Percentiles rank a stretch among this genome's conserved stretches.
These are phyloP conservation scores for Penicillium sp. DNA, from an alignment of 2,329 filamentous ascomycete genomes.

Conservation along the genomic window DNA sequence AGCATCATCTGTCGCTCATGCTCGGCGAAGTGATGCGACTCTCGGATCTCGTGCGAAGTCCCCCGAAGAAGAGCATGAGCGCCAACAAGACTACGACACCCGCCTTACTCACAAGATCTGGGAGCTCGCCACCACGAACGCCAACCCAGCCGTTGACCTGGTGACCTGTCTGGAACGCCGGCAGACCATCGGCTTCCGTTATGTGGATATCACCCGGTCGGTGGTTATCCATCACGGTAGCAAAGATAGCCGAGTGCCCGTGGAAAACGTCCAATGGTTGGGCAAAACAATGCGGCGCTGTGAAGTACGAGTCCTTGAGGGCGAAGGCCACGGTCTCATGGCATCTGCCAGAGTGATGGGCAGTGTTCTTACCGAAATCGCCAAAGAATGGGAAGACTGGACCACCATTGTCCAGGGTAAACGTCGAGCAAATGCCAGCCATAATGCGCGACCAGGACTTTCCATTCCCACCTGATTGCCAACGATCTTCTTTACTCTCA, in stretches of 20 bases:
- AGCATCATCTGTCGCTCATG: conserved; percentile 14
- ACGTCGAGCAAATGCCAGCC: conserved; percentile 30
- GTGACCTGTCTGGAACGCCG: conserved; percentile 86
- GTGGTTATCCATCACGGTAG: conserved; percentile 93
- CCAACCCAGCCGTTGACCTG: conserved; percentile 89
- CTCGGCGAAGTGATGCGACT: conserved; percentile 21
- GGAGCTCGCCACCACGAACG: conserved; percentile 83
- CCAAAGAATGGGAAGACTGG: conserved; percentile 90
- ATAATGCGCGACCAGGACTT: conserved; percentile 15
- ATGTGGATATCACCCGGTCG: conserved; percentile 87
- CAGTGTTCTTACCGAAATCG: conserved; percentile 87
- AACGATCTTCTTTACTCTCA: background rate
- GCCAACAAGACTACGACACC: conserved; percentile 61
- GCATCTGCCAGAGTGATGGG: conserved; percentile 91
- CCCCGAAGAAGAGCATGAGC: conserved; percentile 31
- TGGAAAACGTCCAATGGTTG: conserved; percentile 93
- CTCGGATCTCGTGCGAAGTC: conserved; percentile 20
- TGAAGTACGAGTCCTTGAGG: conserved; percentile 83
- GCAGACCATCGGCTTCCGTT: conserved; percentile 89
- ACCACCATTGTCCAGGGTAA: conserved; percentile 53
- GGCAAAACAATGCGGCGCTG: conserved; percentile 90
- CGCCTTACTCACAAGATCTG: conserved; percentile 90
- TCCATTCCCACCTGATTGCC: conserved; percentile 16
- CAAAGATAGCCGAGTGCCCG: conserved; percentile 82
- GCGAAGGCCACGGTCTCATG: conserved; percentile 94